phyloP scores from a whole-genome alignment of 768 basidiomycete species.

The Lanmaoa rubissima region DNA sequence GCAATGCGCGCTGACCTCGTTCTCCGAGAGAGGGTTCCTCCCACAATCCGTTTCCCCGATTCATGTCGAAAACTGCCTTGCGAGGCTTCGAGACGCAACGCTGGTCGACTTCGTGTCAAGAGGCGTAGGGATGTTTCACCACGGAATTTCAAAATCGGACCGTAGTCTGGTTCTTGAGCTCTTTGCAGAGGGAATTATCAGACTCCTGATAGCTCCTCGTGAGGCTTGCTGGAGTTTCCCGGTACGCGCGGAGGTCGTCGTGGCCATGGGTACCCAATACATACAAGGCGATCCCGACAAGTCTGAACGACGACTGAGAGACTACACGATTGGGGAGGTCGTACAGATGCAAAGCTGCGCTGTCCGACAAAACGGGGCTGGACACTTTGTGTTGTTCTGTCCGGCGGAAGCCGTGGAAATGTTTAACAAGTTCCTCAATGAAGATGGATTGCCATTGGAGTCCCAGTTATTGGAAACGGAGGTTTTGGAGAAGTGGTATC shows the following conservation, averaged over 20 bases:
- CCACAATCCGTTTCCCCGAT: slow-evolving; percentile 48
- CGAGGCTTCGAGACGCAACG: slow-evolving; percentile 56
- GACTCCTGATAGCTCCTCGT: slow-evolving; percentile 77
- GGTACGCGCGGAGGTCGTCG: slow-evolving; percentile 73
- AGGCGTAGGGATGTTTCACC: slow-evolving; percentile 86
- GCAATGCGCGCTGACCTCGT: slow-evolving; percentile 75
- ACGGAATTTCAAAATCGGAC: slow-evolving; percentile 66
- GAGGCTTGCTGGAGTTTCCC: slow-evolving; percentile 91
- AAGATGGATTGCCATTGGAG: slow-evolving; percentile 85
- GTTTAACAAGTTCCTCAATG: slow-evolving; percentile 75
- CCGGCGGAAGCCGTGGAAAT: slow-evolving; percentile 83
- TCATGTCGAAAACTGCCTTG: slow-evolving; percentile 56
- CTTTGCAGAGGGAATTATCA: slow-evolving; percentile 75
- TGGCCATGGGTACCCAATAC: slow-evolving; percentile 94
- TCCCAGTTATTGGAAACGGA: slow-evolving; percentile 62
- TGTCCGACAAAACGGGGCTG: slow-evolving; percentile 55
- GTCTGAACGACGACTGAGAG: slow-evolving; percentile 65
- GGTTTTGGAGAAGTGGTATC: slow-evolving; percentile 49
- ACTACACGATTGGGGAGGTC: slow-evolving; percentile 80
- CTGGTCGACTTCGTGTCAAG: slow-evolving; percentile 74
- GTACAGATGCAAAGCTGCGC: slow-evolving; percentile 92
- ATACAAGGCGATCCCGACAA: slow-evolving; percentile 46
- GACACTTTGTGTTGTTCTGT: slow-evolving; percentile 84
- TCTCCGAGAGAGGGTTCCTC: slow-evolving; percentile 67
- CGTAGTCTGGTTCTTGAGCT: slow-evolving; percentile 73